phyloP scores from a whole-genome alignment of 495 filamentous ascomycete species.

The Xylaria sp. region DNA sequence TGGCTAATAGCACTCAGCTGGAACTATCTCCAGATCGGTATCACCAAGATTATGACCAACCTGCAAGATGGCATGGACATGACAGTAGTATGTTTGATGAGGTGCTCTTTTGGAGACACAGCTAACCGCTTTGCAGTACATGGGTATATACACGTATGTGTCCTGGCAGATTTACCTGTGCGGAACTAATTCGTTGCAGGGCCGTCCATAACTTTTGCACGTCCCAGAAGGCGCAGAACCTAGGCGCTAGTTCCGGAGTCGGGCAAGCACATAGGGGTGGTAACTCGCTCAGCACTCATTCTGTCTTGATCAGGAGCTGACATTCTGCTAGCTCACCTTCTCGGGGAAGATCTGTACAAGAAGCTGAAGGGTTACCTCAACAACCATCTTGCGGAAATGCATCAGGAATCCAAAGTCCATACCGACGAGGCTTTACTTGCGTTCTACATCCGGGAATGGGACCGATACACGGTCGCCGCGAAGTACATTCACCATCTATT shows the following conservation, averaged over 20 bases:
- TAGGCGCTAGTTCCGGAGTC: slow-evolving; percentile 39
- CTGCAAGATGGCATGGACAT: slow-evolving; percentile 92
- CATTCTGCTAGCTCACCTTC: slow-evolving; percentile 73
- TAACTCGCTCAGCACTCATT: slow-evolving; percentile 41
- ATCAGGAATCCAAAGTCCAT: slow-evolving; percentile 73
- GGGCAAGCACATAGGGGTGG: slow-evolving; percentile 78
- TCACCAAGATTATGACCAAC: slow-evolving; percentile 91
- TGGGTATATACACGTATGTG: slow-evolving; percentile 93
- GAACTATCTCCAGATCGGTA: slow-evolving; percentile 84
- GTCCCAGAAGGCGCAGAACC: slow-evolving; percentile 84
- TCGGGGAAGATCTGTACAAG: slow-evolving; percentile 96
- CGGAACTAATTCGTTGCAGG: slow-evolving; percentile 53
- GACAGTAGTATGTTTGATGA: slow-evolving; percentile 68
- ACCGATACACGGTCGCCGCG: slow-evolving; percentile 90
- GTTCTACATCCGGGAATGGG: slow-evolving; percentile 98
- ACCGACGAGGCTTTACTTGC: slow-evolving; percentile 86
- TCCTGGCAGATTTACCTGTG: neutral
- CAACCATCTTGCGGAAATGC: slow-evolving; percentile 71
- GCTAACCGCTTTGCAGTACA: slow-evolving; percentile 66
- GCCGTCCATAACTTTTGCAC: slow-evolving; percentile 99
- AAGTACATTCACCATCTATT: slow-evolving; percentile 98
- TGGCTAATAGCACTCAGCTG: slow-evolving; percentile 65
- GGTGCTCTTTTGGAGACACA: slow-evolving; percentile 23
- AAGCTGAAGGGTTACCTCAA: slow-evolving; percentile 85
- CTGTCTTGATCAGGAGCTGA: slow-evolving; percentile 13